Evolutionary conservation across 2,329 filamentous ascomycete species (phyloP), one percentile per base, ranked within the genome.

Genomic region (Alternaria gaisen): DNA sequence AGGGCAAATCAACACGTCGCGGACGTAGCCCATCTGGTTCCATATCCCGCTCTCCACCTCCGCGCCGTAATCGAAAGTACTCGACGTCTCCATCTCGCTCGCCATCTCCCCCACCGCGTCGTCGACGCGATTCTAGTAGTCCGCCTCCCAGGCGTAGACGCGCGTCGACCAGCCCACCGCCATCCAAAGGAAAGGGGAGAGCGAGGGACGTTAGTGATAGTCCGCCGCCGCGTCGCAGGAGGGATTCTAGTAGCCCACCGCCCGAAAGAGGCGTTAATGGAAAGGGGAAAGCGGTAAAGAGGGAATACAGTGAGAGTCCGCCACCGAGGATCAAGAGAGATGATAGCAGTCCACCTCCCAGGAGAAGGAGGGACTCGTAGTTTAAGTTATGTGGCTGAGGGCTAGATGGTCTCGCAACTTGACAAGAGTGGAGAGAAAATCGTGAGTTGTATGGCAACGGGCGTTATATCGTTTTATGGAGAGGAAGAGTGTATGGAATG

Each of bases 21-120:
- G 57, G 48, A 6, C 69, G 70, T 18, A 68, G 60, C 41, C 63
- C 62, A 1, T 68, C 69, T 4, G 60, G 44, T 12, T 68, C 72
- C 1, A 9, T 43, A 10, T 61, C 59, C 18, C 48, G 51, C 6
- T 61, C 59, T 10, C 56, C 56, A n/a, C 44, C 52, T 38, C 57
- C 52, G 7, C 57, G 57, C 12, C 57, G 57, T n/a, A 16, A 50
- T 16, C 32, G 32, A 12, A 60, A 40, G 26, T 60, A 60, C 14
- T 28, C 57, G 0, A n/a, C 57, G 1, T 60, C 57, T 0, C 52
- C 38, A 4, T 56, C 57, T n/a, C 44, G 57, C 5, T 60, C 53
- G 3, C 26, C 53, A 1, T 46, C 41, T 5, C 53, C 53, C 0
- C 43, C 53, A 8, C 53, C 53, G 4, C 22, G 53, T 16, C 41